phyloP scores from a whole-genome alignment of 768 basidiomycete species.

The Phylloporus sp. region DNA sequence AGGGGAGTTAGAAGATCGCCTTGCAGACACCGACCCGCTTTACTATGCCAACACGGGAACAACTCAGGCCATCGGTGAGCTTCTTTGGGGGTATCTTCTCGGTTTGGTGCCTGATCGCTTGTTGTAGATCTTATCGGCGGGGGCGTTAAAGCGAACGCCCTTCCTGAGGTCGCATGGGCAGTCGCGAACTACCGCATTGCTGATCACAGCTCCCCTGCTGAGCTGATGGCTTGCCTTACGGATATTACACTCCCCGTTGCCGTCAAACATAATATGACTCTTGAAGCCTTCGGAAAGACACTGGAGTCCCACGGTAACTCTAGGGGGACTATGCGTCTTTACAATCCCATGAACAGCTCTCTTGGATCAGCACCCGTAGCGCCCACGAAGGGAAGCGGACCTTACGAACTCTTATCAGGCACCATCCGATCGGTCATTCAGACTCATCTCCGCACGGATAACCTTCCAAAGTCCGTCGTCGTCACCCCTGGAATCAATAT shows the following conservation, averaged over 20 bases:
- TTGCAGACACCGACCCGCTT: background rate
- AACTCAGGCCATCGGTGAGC: background rate
- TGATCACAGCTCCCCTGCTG: background rate
- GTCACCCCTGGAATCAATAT: background rate
- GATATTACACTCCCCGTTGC: background rate
- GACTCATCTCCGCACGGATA: background rate
- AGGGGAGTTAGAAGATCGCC: background rate
- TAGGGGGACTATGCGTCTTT: conserved; percentile 32
- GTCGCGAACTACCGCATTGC: background rate
- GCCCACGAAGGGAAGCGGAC: background rate
- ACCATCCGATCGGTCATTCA: background rate
- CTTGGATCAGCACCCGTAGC: background rate
- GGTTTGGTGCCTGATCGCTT: background rate
- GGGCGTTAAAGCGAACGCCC: conserved; percentile 41
- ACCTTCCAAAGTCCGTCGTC: background rate
- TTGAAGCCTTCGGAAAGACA: conserved; percentile 38
- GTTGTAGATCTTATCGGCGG: background rate
- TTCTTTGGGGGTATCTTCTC: background rate
- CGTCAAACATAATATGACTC: too few species aligned
- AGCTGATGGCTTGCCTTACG: background rate
- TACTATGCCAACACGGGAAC: background rate
- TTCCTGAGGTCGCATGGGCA: too few species aligned
- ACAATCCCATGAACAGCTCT: background rate
- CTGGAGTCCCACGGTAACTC: conserved; percentile 22
- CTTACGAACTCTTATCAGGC: background rate